These are phyloP conservation scores for Cytospora schulzeri DNA, from an alignment of 2,329 filamentous ascomycete genomes.

Conservation along the genomic window DNA sequence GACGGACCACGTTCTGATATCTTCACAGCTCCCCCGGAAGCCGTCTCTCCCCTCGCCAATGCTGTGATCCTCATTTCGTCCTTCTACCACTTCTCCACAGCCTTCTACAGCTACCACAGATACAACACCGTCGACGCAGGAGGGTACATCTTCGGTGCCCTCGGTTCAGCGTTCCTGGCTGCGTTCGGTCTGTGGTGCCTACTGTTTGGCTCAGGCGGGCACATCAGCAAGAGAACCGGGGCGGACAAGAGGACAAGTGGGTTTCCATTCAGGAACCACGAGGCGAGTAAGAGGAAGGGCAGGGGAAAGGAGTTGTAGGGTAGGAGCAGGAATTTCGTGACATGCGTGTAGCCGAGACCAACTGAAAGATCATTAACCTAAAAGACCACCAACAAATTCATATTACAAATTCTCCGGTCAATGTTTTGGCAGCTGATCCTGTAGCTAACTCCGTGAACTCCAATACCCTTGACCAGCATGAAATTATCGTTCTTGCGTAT, in stretches of 20 bases:
- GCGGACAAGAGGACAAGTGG: conserved; percentile 46
- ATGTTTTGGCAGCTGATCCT: background rate
- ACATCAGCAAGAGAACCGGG: conserved; percentile 42
- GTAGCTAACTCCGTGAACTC: conserved; percentile 10
- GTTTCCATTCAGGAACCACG: conserved; percentile 42
- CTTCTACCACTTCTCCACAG: conserved; percentile 63
- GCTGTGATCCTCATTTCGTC: conserved; percentile 68
- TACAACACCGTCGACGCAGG: conserved; percentile 60
- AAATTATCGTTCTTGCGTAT: background rate
- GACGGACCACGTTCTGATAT: background rate
- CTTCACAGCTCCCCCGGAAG: conserved; percentile 37
- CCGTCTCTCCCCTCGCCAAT: conserved; percentile 63
- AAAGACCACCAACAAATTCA: background rate
- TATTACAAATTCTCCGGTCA: background rate
- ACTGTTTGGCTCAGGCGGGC: conserved; percentile 43
- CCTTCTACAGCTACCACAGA: conserved; percentile 69
- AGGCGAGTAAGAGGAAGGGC: conserved; percentile 38
- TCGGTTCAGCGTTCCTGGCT: conserved; percentile 59
- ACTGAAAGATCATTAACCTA: background rate
- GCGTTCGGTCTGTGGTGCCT: conserved; percentile 65
- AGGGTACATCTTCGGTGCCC: conserved; percentile 62
- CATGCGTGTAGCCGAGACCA: background rate
- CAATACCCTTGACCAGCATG: background rate
- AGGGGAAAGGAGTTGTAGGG: conserved; percentile 29
- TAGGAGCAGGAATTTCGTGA: background rate